Base-by-base conservation (phyloP, 306 rosid species). In the Medicago lupulina region DNA sequence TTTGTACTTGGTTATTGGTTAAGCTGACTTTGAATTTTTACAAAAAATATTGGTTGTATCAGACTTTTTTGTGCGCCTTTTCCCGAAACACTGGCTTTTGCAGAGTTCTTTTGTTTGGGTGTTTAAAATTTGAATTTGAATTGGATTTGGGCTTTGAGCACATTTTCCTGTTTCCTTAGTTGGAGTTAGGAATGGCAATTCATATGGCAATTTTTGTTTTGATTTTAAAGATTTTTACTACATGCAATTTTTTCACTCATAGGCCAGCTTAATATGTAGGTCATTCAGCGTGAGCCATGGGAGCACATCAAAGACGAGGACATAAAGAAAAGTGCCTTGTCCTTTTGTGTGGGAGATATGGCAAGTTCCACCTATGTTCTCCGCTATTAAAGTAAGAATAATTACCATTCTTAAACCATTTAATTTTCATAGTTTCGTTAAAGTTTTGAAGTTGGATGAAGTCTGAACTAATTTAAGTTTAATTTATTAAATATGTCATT, bases 351-450 rank as follows among this genome's bases (percentile, higher is more conserved):
- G 98, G 74, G 97, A 95, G 89, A 92, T 88, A 73, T 95, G 97
- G 98, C 98, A 95, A 87, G 97, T 95, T 61, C 98, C 98, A 76
- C 98, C 98, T 18, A 95, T 95, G 97, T 95, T 95, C 83, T 95
- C 98, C 64, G 98, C 98, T 77, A 90, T 95, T 75, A 95, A 95
- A 86, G 98, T 95, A 86, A 88, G 93, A 70, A 47, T 21, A 74
- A 21, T 68, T 53, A 14, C 49, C 53, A 49, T 76, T 66, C 39
- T 67, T 55, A 67, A 70, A 79, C 25, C 14, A n/a, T 58, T 66
- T 80, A 38, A 41, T 49, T 41, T 41, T 67, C 61, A 14, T 51
- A 64, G 59, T 66, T 79, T 58, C 57, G 58, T 69, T 72, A 41
- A 47, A 28, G 38, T 64, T 67, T 53, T 76, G 73, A 39, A 65